Evolutionary conservation across 768 basidiomycete species (phyloP).

Genomic region (Agrocybe praecox): DNA sequence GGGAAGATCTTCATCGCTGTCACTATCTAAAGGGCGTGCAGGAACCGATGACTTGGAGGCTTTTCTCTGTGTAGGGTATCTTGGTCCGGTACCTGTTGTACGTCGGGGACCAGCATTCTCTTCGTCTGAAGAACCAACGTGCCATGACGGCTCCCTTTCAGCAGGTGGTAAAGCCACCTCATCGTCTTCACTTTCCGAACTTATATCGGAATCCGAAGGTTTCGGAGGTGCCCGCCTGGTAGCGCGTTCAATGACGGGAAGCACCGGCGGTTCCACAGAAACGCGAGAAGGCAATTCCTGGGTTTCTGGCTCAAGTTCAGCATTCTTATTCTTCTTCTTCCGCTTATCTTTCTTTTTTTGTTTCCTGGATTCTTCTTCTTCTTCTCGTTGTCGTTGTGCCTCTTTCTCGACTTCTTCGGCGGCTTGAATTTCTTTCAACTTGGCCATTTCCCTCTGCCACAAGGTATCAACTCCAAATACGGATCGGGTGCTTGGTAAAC

Average conservation of each 20-base stretch:
- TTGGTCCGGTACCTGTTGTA: slow-evolving; percentile 59
- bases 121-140: slow-evolving; percentile 67
- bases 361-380: slow-evolving; percentile 46
- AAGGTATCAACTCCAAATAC: slow-evolving; percentile 94
- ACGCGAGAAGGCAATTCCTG: slow-evolving; percentile 12
- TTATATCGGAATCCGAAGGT: slow-evolving; percentile 47
- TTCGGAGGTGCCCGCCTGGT: slow-evolving; percentile 38
- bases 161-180: slow-evolving; percentile 9
- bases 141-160: slow-evolving; percentile 33
- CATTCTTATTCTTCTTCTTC: slow-evolving; percentile 42
- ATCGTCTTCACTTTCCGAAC: slow-evolving; percentile 48
- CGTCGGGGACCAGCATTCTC: slow-evolving; percentile 54
- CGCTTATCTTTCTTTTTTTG: slow-evolving; percentile 50
- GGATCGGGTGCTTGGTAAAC: slow-evolving; percentile 51
- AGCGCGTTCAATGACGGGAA: slow-evolving; percentile 45
- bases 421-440: slow-evolving; percentile 77
- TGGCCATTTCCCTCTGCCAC: slow-evolving; percentile 88
- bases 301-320: slow-evolving; percentile 16
- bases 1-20: slow-evolving; percentile 83
- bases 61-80: slow-evolving; percentile 41
- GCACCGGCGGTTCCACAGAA: slow-evolving; percentile 32
- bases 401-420: slow-evolving; percentile 62
- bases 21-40: slow-evolving; percentile 37
- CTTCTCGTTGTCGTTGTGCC: slow-evolving; percentile 46
- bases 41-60: slow-evolving; percentile 2